A percentile compares a stretch with the other conserved stretches of the same genome.
Evolutionary conservation across 2,329 filamentous ascomycete species (phyloP).

Genomic region (Truncatella angustata): DNA sequence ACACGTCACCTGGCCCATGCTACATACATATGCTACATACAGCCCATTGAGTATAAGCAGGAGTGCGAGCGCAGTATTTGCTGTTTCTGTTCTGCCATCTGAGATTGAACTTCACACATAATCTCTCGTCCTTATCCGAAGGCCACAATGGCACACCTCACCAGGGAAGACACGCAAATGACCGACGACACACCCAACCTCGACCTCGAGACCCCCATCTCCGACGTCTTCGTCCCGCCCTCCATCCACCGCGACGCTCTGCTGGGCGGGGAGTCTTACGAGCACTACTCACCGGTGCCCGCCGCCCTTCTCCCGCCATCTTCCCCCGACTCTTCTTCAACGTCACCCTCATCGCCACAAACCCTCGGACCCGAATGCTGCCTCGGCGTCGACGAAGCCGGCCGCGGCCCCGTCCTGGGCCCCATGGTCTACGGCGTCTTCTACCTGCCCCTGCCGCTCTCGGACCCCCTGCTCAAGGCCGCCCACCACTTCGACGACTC

Average conservation of each 20-base stretch:
- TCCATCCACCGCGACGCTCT: conserved; percentile 60
- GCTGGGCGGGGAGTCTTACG: conserved; percentile 65
- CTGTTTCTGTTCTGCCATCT: no score
- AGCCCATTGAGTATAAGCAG: no score
- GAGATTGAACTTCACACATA: no score
- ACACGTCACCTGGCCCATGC: no score
- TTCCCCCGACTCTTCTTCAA: no score
- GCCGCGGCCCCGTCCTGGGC: conserved; percentile 88
- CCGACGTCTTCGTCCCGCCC: conserved; percentile 61
- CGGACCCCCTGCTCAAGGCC: conserved; percentile 71
- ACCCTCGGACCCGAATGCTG: conserved; percentile 59
- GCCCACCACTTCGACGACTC: conserved; percentile 92
- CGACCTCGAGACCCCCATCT: conserved; percentile 31
- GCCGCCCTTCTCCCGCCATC: conserved; percentile 53
- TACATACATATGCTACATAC: no score
- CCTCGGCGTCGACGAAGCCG: conserved; percentile 90
- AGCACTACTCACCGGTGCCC: conserved; percentile 70
- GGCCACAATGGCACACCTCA: conserved; percentile 2
- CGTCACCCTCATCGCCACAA: conserved; percentile 19
- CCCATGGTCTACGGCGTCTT: conserved; percentile 72
- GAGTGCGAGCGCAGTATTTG: no score
- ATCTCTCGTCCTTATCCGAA: no score
- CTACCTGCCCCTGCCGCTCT: conserved; percentile 70
- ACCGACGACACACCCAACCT: conserved; percentile 29
- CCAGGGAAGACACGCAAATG: conserved; percentile 40